Conservation (phyloP, 78 protist species). For the Dictyostelium purpureum region DNA sequence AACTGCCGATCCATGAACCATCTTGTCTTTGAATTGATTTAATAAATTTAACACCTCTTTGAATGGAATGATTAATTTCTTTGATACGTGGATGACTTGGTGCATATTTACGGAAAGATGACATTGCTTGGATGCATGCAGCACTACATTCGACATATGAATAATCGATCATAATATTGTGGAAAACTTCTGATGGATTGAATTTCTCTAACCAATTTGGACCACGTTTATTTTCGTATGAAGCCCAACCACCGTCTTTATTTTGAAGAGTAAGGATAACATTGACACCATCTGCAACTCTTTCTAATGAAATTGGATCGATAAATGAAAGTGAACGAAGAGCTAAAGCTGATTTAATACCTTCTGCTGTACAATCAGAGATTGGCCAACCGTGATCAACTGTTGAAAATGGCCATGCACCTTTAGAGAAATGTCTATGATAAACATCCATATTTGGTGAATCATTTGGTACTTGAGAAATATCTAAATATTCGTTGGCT, state of each 20-base stretch:
- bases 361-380: constrained; percentile 96
- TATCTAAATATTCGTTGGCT: constrained; percentile 87
- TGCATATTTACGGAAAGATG: constrained; percentile 64
- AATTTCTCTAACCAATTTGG: constrained; percentile 85
- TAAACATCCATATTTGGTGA: constrained; percentile 42
- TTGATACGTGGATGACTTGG: constrained; percentile 88
- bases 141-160: constrained; percentile 92
- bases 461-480: constrained; percentile 86
- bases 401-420: constrained; percentile 97
- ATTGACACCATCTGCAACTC: constrained; percentile 90
- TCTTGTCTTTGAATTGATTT: constrained; percentile 83
- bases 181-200: constrained; percentile 94
- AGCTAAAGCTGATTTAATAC: constrained; percentile 83
- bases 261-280: constrained; percentile 91
- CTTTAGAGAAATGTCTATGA: constrained; percentile 89
- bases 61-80: constrained; percentile 35
- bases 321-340: constrained; percentile 35
- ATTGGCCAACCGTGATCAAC: constrained; percentile 95
- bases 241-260: constrained; percentile 92
- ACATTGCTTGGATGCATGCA: constrained; percentile 86
- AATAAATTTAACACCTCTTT: constrained; percentile 69
- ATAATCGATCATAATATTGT: constrained; percentile 96
- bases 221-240: constrained; percentile 90
- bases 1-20: constrained; percentile 90
- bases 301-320: constrained; percentile 54